Evolutionary conservation across 371 early-diverging fungal species (phyloP).

Genomic region (Mucor circinelloides): DNA sequence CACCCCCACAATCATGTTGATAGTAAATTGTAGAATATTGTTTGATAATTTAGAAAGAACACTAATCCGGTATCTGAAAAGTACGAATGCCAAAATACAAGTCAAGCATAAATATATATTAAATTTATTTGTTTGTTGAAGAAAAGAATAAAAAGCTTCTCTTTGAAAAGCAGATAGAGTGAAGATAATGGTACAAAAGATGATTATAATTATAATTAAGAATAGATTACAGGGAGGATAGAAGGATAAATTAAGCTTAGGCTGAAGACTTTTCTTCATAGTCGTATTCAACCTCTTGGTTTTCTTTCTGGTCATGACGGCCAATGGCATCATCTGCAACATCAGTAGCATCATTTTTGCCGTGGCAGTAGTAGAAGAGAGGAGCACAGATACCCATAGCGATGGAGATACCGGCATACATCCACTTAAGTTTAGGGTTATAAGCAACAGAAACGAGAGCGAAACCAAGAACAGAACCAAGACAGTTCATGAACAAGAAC

Average conservation of each 20-base stretch:
- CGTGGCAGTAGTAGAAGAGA: conserved; percentile 30
- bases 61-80: too few species aligned
- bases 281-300: conserved; percentile 10
- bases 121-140: not conserved
- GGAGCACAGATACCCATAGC: conserved; percentile 29
- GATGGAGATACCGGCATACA: conserved; percentile 59
- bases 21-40: not conserved
- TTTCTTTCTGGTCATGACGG: conserved; percentile 9
- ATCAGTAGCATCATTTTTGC: conserved; percentile 34
- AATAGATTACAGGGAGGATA: not conserved
- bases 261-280: conserved; percentile 19
- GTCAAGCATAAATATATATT: not conserved
- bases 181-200: not conserved
- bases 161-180: not conserved
- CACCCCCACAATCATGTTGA: not conserved
- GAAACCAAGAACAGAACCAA: conserved; percentile 69
- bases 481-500: conserved; percentile 71
- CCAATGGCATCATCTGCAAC: conserved; percentile 36
- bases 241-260: conserved; percentile 40
- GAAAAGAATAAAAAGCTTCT: not conserved
- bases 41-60: too few species aligned
- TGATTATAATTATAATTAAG: not conserved
- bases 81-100: too few species aligned
- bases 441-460: conserved; percentile 66
- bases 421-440: conserved; percentile 68